A percentile compares a stretch with the other conserved stretches of the same genome.
Evolutionary conservation across 2,329 filamentous ascomycete species (phyloP).

Genomic region (Fusarium sp.): DNA sequence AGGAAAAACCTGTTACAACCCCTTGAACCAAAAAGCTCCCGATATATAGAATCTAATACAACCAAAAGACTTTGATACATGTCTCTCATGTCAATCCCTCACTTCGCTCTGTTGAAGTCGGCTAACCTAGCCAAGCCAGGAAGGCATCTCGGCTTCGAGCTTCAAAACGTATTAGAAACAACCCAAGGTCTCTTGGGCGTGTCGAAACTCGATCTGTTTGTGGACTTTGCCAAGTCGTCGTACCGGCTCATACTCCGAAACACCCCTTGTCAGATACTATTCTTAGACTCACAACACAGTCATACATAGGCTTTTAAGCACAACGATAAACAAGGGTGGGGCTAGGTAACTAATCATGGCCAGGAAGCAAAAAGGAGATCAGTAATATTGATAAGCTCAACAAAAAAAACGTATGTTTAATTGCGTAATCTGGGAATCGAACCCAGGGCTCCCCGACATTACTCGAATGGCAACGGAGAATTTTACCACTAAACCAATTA

Average conservation of each 20-base stretch:
- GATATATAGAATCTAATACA: slow-evolving; percentile 36
- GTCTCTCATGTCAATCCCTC: not conserved
- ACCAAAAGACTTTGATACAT: slow-evolving; percentile 14
- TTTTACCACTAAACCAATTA: slow-evolving; percentile 1
- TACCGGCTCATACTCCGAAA: slow-evolving; percentile 30
- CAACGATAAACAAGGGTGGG: not conserved
- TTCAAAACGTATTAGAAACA: slow-evolving; percentile 26
- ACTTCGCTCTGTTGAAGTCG: not conserved
- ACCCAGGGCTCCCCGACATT: not conserved
- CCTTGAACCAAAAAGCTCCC: not conserved
- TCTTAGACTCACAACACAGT: slow-evolving; percentile 1
- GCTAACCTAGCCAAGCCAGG: slow-evolving; percentile 16
- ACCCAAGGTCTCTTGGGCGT: not conserved
- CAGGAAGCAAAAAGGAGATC: too few relatives aligned
- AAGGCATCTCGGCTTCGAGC: not conserved
- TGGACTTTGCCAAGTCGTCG: slow-evolving; percentile 14
- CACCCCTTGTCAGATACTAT: slow-evolving; percentile 21
- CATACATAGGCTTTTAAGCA: slow-evolving; percentile 1
- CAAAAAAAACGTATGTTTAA: not conserved
- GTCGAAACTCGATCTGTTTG: slow-evolving; percentile 21
- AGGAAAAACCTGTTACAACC: slow-evolving; percentile 8
- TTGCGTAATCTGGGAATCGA: not conserved
- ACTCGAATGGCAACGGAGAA: not conserved
- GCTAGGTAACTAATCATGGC: too few relatives aligned
- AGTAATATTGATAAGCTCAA: too few relatives aligned